A percentile compares a stretch with the other conserved stretches of the same genome.
These are phyloP conservation scores for Canavalia ensiformis DNA, from an alignment of 306 rosid genomes.

Conservation along the genomic window DNA sequence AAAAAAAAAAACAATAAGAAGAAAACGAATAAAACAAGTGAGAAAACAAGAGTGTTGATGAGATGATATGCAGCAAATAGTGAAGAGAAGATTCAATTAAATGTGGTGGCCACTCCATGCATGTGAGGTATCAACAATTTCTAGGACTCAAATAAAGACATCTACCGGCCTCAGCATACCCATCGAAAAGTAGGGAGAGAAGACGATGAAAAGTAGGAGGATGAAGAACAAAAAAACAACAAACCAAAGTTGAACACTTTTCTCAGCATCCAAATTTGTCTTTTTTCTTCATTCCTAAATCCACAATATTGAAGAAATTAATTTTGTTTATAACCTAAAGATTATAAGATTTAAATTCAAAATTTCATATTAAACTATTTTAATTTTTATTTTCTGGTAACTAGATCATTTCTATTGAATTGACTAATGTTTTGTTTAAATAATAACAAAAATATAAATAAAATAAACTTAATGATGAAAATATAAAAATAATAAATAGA, in stretches of 20 bases:
- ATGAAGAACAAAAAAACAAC: not conserved
- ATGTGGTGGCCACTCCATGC: constrained; percentile 24
- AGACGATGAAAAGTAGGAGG: constrained; percentile 12
- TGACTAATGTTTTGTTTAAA: no score
- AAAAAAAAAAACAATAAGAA: not conserved
- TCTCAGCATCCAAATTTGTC: constrained; percentile 7
- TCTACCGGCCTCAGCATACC: not conserved
- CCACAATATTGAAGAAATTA: not conserved
- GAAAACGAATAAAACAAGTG: not conserved
- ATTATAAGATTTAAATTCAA: no score
- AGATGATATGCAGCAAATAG: not conserved
- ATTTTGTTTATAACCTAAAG: no score
- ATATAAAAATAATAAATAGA: no score
- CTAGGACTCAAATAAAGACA: constrained; percentile 18
- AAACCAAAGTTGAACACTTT: constrained; percentile 1
- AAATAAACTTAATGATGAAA: no score
- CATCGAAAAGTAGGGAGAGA: not conserved
- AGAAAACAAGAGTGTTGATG: not conserved
- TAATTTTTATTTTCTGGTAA: no score
- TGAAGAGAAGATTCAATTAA: constrained; percentile 33
- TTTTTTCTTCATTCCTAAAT: not conserved
- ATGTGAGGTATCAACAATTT: constrained; percentile 31
- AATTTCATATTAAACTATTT: no score
- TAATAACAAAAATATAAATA: no score
- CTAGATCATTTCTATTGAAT: no score